Base-by-base conservation (phyloP, 2,329 filamentous ascomycete genomes). In the Penicillium expansum region DNA sequence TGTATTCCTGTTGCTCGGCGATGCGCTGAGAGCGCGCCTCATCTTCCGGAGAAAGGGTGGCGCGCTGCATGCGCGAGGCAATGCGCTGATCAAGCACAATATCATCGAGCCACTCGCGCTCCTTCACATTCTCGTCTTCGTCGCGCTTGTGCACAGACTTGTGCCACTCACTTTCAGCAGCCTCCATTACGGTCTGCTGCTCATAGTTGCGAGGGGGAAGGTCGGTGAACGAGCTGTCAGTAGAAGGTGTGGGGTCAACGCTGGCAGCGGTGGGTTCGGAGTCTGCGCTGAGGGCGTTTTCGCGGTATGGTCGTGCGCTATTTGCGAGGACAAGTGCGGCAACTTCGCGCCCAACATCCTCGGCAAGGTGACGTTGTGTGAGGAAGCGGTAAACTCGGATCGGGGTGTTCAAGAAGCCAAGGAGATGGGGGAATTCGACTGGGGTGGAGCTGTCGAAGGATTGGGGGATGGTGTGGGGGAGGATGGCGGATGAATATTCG, bases 331-430 rank as follows among this genome's bases (percentile, higher is more conserved):
- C 93, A 35, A 89, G 86, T 35, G 91, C 89, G 0, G 93, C 93
- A 18, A 95, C 91, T 62, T 97, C 86, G 41, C 90, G 87, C 50
- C 94, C 94, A 58, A 97, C 86, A 44, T 87, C 82, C 70, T 99
- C 93, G 61, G 93, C 93, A n/a, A 96, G 82, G 61, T 84, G 78
- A 52, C 94, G 88, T 59, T 74, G 87, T 73, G 88, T 96, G 59
- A 99, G 80, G 82, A 92, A 99, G 62, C 94, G 89, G 69, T 89
- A 89, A 59, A 97, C 81, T 58, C 94, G 88, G 62, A 87, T 89
- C 0, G 92, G 90, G 3, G 93, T 97, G 77, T 94, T 93, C 61
- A 90, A 79, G 80, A 99, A 96, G 58, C 94, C 94, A 30, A 99
- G 87, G 57, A 97, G 83, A 72, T 97, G 93, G 1, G 93, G 93